Evolutionary conservation across 1,139 yeast genomes (phyloP), one percentile per base, ranked within the genome.

Genomic region (Blastobotrys indianensis): DNA sequence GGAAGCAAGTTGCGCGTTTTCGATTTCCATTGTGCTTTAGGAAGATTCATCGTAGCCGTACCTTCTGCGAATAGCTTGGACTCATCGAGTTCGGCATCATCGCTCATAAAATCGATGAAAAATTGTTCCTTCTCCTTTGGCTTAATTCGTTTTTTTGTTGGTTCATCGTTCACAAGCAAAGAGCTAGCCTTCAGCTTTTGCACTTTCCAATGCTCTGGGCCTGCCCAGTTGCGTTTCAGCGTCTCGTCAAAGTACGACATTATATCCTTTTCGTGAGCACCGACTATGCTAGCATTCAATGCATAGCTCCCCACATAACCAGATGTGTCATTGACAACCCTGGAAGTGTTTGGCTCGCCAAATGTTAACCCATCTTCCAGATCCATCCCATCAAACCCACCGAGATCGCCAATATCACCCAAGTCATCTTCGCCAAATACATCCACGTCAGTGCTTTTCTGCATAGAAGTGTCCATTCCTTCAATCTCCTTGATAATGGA

Each of bases 131-230:
- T 69, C 53, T 65, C 69, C 55, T 63, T 66, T 46, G 51, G 49
- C 35, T 45, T 41, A 32, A 28, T 33, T 47, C 45, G 48, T 57
- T 62, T 50, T 56, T 54, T 39, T 52, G 54, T 17, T 11, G 51
- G 42, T 29, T 45, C 42, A n/a, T 47, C 53, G 2, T 46, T 58
- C 3, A 44, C 50, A 60, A 37, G 32, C 30, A 42, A 35, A 16
- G 23, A 41, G 12, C 30, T 39, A 51, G 64, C 66, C 55, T 74
- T 82, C 47, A 84, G 69, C 25, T 79, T 77, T 37, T 76, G 69
- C 9, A 90, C 85, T 64, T 84, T 85, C 97, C 97, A 92, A 64
- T 87, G 94, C 52, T 86, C 94, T 4, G 96, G 92, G 7, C 96
- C 96, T 37, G 94, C 76, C 95, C 95, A 87, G 61, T 79, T 82